Conservation (phyloP, 257 asterid genomes). For the Sherardia arvensis region DNA sequence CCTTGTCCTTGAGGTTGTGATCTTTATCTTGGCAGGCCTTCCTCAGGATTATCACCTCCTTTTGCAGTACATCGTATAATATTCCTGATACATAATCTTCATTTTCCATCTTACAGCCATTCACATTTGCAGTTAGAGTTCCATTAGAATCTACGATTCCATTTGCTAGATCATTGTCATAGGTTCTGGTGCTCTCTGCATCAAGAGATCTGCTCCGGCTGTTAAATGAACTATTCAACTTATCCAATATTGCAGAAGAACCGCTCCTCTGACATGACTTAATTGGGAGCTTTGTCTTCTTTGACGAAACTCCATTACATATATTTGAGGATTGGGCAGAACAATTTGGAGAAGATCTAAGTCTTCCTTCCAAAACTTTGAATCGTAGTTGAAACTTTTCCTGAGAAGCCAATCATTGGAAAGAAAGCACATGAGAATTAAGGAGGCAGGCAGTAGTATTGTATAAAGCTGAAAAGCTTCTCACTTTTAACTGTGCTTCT, state of each 20-base stretch:
- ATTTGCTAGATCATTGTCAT: conserved; percentile 25
- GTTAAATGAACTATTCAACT: conserved; percentile 29
- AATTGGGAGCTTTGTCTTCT: conserved; percentile 24
- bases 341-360: conserved; percentile 41
- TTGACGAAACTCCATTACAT: conserved; percentile 38
- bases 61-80: conserved; percentile 82
- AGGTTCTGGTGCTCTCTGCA: conserved; percentile 22
- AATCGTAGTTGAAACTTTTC: conserved; percentile 76
- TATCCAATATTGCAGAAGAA: conserved; percentile 35
- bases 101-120: conserved; percentile 36
- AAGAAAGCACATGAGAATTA: conserved; percentile 7
- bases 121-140: conserved; percentile 26
- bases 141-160: conserved; percentile 23
- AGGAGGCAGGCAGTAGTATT: neutral
- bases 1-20: conserved; percentile 74
- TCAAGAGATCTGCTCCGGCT: conserved; percentile 32
- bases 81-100: conserved; percentile 69
- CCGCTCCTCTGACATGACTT: conserved; percentile 26
- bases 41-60: conserved; percentile 66
- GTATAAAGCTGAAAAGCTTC: neutral
- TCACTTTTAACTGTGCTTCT: conserved; percentile 75
- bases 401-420: conserved; percentile 29
- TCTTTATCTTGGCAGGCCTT: conserved; percentile 77
- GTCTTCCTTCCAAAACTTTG: conserved; percentile 83
- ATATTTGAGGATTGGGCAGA: conserved; percentile 40